Percentiles rank a stretch among this genome's conserved stretches.
Conservation (phyloP, 148 eudicot genomes). For the Persicaria maculosa region DNA sequence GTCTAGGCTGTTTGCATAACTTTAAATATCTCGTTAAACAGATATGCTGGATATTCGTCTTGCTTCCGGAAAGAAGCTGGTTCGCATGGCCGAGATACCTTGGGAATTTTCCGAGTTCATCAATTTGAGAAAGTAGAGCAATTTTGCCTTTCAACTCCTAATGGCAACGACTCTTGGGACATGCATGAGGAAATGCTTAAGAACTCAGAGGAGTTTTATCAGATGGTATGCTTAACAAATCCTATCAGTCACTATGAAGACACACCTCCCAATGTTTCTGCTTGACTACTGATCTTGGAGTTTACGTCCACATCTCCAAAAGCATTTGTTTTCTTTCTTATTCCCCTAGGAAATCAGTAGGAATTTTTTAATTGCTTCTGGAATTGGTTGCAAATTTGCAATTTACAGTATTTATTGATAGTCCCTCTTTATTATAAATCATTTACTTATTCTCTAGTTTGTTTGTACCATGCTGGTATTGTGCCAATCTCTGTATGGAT, state of each 20-base stretch:
- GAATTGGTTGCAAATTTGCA: no score
- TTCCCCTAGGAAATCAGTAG: no score
- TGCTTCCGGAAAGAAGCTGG: constrained; percentile 98
- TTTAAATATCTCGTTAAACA: constrained; percentile 16
- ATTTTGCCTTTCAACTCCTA: constrained; percentile 75
- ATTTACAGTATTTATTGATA: not conserved
- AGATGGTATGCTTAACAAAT: constrained; percentile 35
- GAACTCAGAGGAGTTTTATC: constrained; percentile 81
- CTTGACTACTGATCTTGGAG: not conserved
- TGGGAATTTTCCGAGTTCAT: constrained; percentile 90
- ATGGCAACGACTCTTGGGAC: constrained; percentile 71
- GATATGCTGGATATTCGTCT: constrained; percentile 88
- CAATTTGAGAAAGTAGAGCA: constrained; percentile 95
- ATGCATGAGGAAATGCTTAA: constrained; percentile 90
- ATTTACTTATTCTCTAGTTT: no score
- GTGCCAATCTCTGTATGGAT: no score
- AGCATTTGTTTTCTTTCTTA: not conserved
- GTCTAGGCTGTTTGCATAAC: constrained; percentile 13
- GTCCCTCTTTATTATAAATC: no score
- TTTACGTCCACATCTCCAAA: not conserved
- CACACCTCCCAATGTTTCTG: not conserved
- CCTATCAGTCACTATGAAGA: not conserved
- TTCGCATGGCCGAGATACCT: constrained; percentile 89
- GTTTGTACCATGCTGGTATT: no score
- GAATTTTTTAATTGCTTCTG: no score